These are phyloP conservation scores for Coemansia sp. DNA, from an alignment of 192 early-diverging fungal genomes.

Conservation along the genomic window DNA sequence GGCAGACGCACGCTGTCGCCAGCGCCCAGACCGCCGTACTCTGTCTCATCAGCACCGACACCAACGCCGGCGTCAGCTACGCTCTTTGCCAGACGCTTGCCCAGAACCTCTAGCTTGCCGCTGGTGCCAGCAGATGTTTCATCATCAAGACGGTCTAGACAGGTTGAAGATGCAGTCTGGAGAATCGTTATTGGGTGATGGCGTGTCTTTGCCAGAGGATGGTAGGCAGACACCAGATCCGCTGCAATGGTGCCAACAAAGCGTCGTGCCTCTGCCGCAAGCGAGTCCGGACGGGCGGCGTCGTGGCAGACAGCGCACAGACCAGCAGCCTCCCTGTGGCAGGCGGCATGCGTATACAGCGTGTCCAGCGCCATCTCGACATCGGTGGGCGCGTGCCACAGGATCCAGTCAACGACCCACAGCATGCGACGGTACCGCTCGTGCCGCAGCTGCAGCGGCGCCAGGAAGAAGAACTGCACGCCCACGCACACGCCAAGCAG, in stretches of 20 bases:
- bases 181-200: slow-evolving; percentile 41
- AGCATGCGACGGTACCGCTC: slow-evolving; percentile 50
- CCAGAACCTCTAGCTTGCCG: slow-evolving; percentile 25
- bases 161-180: slow-evolving; percentile 50
- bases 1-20: slow-evolving; percentile 17
- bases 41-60: slow-evolving; percentile 13
- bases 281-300: neutral
- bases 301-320: neutral
- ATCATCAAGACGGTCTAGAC: slow-evolving; percentile 47
- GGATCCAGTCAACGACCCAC: slow-evolving; percentile 45
- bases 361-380: slow-evolving; percentile 47
- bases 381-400: slow-evolving; percentile 55
- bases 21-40: slow-evolving; percentile 39
- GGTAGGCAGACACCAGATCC: slow-evolving; percentile 36
- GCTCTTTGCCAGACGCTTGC: slow-evolving; percentile 27
- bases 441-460: slow-evolving; percentile 50
- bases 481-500: slow-evolving; percentile 42
- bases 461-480: slow-evolving; percentile 54
- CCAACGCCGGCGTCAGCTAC: neutral
- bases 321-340: neutral
- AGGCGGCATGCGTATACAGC: slow-evolving; percentile 26
- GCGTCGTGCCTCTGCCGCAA: slow-evolving; percentile 3
- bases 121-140: slow-evolving; percentile 17
- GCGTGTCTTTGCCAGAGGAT: slow-evolving; percentile 26
- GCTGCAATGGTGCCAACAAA: slow-evolving; percentile 19